These are phyloP conservation scores for Candida methanosorbosa DNA, from an alignment of 805 yeast genomes.

Conservation along the genomic window DNA sequence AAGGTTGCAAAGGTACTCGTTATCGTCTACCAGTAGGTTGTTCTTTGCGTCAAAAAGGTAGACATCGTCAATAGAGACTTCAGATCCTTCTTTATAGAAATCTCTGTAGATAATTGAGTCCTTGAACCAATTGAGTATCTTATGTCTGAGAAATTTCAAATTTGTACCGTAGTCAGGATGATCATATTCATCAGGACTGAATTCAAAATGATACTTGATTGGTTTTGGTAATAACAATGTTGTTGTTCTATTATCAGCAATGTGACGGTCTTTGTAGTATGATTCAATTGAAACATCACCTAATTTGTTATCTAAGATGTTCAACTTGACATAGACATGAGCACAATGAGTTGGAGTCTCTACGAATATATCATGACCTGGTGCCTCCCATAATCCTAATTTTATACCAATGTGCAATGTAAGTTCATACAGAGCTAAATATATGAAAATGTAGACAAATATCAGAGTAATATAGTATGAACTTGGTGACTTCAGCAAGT, in stretches of 20 bases:
- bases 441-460: constrained; percentile 15
- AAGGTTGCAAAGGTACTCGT: constrained; percentile 38
- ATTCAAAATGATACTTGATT: constrained; percentile 61
- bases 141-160: constrained; percentile 50
- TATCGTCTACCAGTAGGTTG: constrained; percentile 27
- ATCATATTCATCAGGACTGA: constrained; percentile 73
- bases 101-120: constrained; percentile 28
- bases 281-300: constrained; percentile 4
- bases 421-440: constrained; percentile 15
- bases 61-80: constrained; percentile 15
- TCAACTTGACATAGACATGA: constrained; percentile 51
- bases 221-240: neutral
- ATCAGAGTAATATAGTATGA: constrained; percentile 17
- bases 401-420: constrained; percentile 15
- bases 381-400: constrained; percentile 18
- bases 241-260: neutral
- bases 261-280: neutral
- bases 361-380: constrained; percentile 47
- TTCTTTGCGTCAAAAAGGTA: constrained; percentile 24
- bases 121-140: constrained; percentile 46
- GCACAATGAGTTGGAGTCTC: constrained; percentile 77
- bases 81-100: constrained; percentile 3
- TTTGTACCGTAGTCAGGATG: constrained; percentile 67
- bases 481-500: constrained; percentile 11
- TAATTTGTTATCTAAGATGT: constrained; percentile 21